Base-by-base conservation (phyloP, 257 asterid genomes). In the Primulina tabacum region DNA sequence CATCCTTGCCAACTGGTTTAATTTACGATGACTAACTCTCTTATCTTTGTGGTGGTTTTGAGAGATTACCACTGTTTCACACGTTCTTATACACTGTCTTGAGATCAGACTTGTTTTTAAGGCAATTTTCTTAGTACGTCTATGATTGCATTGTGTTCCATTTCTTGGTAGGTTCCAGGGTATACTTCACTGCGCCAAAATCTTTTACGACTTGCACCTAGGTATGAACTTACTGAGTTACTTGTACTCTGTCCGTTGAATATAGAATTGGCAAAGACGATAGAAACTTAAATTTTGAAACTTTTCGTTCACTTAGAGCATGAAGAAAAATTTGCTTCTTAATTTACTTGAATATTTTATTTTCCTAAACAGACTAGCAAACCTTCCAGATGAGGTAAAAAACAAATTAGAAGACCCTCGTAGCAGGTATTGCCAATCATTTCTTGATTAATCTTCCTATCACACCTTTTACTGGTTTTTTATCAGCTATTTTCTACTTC, bases 191-290 rank as follows among this genome's bases (percentile, higher is more conserved):
- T 90, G 80, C 97, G 98, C 69, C 81, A 65, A 69, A 85, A 77
- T 83, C 97, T 92, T 62, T 91, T 92, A 50, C 80, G 50, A 26
- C 91, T 92, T 76, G 87, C 97, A 38, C 97, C 96, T 70, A 82
- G 87, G 98, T 89, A 86, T 61, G 78, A 57, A 74, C 62, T 74
- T 72, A 57, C 60, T n/a, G 32, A 53, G 76, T 63, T 30, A 68
- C 20, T 66, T 18, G 20, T 30, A 29, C 56, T 62, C 26, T 70
- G 32, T 26, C 8, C 12, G 40, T 21, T 32, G 37, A 33, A 6
- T 33, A 24, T 47, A 37, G 64, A 52, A 56, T 43, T 38, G 53
- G 34, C 73, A 53, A 62, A 59, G 24, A 14, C 21, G 11, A 35
- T 20, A 59, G 50, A 35, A 24, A 50, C 72, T 57, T 64, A 57